phyloP scores from a whole-genome alignment of 2,329 filamentous ascomycete genomes.

The Cladosporium sphaerospermum region DNA sequence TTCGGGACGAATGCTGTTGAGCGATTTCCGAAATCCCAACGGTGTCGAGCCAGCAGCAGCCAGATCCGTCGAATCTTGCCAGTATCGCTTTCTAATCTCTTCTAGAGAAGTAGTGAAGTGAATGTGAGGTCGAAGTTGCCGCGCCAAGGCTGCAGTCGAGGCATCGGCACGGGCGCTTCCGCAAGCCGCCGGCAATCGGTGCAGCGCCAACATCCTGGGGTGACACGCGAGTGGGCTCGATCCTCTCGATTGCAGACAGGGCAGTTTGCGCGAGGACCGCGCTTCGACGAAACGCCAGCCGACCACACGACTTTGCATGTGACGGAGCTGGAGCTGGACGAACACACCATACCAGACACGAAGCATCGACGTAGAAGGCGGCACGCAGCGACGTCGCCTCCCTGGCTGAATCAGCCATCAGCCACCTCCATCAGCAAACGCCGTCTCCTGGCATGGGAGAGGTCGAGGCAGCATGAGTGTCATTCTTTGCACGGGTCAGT shows the following conservation, averaged over 20 bases:
- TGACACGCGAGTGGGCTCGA: neutral
- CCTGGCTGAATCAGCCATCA: no score
- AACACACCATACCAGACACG: no score
- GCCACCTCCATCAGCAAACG: neutral
- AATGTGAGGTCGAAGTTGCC: neutral
- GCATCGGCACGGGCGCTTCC: neutral
- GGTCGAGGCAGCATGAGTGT: slow-evolving; percentile 49
- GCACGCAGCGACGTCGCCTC: no score
- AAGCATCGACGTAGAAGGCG: no score
- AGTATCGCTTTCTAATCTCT: neutral
- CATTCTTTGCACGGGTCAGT: slow-evolving; percentile 59
- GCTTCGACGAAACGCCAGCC: no score
- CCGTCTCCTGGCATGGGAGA: slow-evolving; percentile 2
- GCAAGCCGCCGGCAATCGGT: slow-evolving; percentile 1
- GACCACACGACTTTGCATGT: no score
- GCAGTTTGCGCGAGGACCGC: no score
- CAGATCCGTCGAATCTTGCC: neutral
- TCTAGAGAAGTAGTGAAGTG: neutral
- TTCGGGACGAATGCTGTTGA: no score
- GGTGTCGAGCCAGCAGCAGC: no score
- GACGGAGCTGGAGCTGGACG: no score
- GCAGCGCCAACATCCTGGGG: slow-evolving; percentile 6
- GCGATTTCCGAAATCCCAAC: no score
- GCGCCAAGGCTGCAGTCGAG: slow-evolving; percentile 5
- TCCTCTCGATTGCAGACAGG: slow-evolving; percentile 2